Evolutionary conservation across 1,284 basidiomycete genomes (phyloP).

Genomic region (Athelia psychrophila): DNA sequence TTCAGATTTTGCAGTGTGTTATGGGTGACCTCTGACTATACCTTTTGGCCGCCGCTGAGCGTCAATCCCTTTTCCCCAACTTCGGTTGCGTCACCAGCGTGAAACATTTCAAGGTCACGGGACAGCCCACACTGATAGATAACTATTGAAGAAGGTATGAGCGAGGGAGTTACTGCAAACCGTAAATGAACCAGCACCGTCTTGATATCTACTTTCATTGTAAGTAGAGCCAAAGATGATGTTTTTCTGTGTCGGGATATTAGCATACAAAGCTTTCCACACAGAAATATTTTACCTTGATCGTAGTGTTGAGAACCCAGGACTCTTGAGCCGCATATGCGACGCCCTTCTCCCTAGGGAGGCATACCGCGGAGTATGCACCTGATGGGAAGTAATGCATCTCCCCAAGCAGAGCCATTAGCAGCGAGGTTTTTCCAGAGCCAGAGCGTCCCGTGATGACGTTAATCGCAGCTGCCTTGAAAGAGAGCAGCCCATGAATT

Average conservation of each 20-base stretch:
- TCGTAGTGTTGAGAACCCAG: conserved; percentile 56
- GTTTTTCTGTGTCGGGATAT: conserved; percentile 50
- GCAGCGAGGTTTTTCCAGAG: conserved; percentile 41
- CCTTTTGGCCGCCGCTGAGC: conserved; percentile 71
- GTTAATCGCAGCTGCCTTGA: conserved; percentile 55
- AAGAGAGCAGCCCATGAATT: conserved; percentile 52
- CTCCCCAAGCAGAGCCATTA: conserved; percentile 50
- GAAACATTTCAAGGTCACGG: conserved; percentile 54
- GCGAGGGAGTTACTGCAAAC: conserved; percentile 3
- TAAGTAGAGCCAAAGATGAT: conserved; percentile 82
- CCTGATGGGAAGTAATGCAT: conserved; percentile 45
- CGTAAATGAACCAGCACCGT: conserved; percentile 39
- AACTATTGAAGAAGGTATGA: conserved; percentile 27
- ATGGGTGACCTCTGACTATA: neutral
- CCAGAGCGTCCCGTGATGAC: conserved; percentile 59
- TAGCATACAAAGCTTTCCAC: neutral
- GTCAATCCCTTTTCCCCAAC: conserved; percentile 48
- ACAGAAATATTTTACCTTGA: conserved; percentile 25
- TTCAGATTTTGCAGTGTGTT: neutral
- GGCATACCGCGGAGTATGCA: conserved; percentile 47
- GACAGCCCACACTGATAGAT: conserved; percentile 53
- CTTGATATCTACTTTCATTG: conserved; percentile 70
- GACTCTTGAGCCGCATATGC: conserved; percentile 65
- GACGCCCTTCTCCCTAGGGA: conserved; percentile 54
- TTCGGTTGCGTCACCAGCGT: conserved; percentile 60